phyloP scores from a whole-genome alignment of 1,284 basidiomycete genomes.

The Ustilago xerochloae region DNA sequence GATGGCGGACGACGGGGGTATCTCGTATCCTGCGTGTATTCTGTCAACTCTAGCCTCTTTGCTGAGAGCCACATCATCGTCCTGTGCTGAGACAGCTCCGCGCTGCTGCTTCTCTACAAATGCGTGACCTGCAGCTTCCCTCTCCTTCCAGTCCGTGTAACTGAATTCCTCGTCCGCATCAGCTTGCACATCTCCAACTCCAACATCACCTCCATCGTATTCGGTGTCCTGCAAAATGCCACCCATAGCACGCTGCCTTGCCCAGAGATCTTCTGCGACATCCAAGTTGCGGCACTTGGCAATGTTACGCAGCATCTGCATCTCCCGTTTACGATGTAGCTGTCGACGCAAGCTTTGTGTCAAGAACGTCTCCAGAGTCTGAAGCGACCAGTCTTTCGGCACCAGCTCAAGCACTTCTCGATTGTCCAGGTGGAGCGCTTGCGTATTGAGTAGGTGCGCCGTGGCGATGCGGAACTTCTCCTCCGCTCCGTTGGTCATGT shows the following conservation, averaged over 20 bases:
- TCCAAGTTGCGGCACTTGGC: constrained; percentile 54
- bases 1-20: constrained; percentile 12
- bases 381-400: constrained; percentile 54
- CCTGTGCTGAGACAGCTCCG: neutral
- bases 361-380: constrained; percentile 56
- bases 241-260: constrained; percentile 47
- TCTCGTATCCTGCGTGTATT: constrained; percentile 6
- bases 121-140: neutral
- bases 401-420: constrained; percentile 52
- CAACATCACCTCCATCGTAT: constrained; percentile 14
- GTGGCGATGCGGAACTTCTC: constrained; percentile 50
- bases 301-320: constrained; percentile 47
- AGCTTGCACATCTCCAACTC: neutral
- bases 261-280: constrained; percentile 52
- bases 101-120: constrained; percentile 3
- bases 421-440: constrained; percentile 52
- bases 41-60: constrained; percentile 21
- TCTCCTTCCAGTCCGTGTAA: constrained; percentile 20
- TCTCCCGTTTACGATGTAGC: constrained; percentile 44
- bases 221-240: constrained; percentile 50
- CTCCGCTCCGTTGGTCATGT: constrained; percentile 47
- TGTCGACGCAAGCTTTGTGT: constrained; percentile 45
- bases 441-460: constrained; percentile 58
- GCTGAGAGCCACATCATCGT: neutral
- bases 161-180: constrained; percentile 2